Evolutionary conservation across 2,329 filamentous ascomycete genomes (phyloP).

Genomic region (Thielaviopsis populi): DNA sequence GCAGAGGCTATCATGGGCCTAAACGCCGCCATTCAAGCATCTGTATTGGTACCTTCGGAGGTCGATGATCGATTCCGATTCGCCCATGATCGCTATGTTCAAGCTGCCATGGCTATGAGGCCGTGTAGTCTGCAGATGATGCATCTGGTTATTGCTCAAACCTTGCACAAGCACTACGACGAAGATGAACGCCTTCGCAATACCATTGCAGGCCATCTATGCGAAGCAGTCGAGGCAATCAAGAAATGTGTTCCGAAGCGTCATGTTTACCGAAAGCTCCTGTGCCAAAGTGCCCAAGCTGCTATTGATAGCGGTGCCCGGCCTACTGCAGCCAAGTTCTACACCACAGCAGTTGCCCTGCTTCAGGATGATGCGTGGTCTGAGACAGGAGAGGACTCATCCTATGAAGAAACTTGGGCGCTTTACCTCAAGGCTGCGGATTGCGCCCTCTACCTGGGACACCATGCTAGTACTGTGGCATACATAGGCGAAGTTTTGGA

Average conservation of each 20-base stretch:
- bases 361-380: constrained; percentile 69
- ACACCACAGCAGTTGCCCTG: constrained; percentile 59
- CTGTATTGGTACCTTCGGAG: constrained; percentile 66
- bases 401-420: constrained; percentile 73
- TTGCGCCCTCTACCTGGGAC: constrained; percentile 64
- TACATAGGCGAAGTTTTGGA: constrained; percentile 56
- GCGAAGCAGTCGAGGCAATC: constrained; percentile 61
- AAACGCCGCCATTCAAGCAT: constrained; percentile 67
- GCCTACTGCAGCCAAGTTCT: constrained; percentile 70
- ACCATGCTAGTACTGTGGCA: constrained; percentile 50
- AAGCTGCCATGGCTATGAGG: constrained; percentile 54
- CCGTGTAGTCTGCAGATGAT: constrained; percentile 60
- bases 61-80: constrained; percentile 80
- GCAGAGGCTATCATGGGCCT: constrained; percentile 60
- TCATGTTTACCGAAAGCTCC: constrained; percentile 54
- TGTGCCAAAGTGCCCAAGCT: constrained; percentile 63
- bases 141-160: constrained; percentile 80
- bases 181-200: constrained; percentile 51
- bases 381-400: constrained; percentile 46
- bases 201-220: constrained; percentile 66
- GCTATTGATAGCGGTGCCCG: constrained; percentile 72
- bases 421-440: constrained; percentile 68
- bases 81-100: constrained; percentile 73
- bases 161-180: constrained; percentile 56
- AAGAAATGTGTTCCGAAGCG: constrained; percentile 46